phyloP scores from a whole-genome alignment of 179 eudicot genomes.

The Amaranthus tricolor region DNA sequence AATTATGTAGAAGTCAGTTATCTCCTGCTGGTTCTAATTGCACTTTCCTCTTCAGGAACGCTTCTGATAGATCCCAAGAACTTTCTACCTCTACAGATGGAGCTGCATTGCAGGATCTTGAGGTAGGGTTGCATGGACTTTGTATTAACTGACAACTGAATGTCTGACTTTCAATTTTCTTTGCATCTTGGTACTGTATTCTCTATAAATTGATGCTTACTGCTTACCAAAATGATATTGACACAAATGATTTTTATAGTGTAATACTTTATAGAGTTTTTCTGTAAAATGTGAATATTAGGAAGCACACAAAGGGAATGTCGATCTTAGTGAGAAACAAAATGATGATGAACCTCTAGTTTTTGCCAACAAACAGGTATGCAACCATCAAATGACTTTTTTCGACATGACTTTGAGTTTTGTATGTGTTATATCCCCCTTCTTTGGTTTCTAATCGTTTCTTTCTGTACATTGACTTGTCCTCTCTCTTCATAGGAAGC shows the following conservation, averaged over 20 bases:
- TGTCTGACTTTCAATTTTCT: neutral
- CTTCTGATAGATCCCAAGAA: conserved; percentile 47
- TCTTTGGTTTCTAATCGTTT: neutral
- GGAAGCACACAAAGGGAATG: conserved; percentile 78
- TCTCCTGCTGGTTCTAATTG: neutral
- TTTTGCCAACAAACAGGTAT: conserved; percentile 86
- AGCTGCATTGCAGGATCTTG: conserved; percentile 60
- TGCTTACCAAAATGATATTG: neutral
- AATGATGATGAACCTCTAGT: conserved; percentile 72
- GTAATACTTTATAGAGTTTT: neutral
- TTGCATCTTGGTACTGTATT: neutral
- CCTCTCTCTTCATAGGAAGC: conserved; percentile 60
- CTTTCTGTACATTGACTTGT: conserved; percentile 5
- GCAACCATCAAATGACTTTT: neutral
- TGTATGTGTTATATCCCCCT: neutral
- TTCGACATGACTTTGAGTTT: conserved; percentile 4
- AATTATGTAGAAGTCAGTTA: neutral
- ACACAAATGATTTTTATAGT: neutral
- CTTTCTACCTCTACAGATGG: conserved; percentile 43
- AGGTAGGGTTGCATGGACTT: conserved; percentile 47
- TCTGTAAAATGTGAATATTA: conserved; percentile 25
- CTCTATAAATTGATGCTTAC: conserved; percentile 9
- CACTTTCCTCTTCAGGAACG: conserved; percentile 39
- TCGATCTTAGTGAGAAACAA: conserved; percentile 51
- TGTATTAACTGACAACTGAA: neutral